phyloP scores from a whole-genome alignment of 345 rosid genomes.

The Eutrema japonicum region DNA sequence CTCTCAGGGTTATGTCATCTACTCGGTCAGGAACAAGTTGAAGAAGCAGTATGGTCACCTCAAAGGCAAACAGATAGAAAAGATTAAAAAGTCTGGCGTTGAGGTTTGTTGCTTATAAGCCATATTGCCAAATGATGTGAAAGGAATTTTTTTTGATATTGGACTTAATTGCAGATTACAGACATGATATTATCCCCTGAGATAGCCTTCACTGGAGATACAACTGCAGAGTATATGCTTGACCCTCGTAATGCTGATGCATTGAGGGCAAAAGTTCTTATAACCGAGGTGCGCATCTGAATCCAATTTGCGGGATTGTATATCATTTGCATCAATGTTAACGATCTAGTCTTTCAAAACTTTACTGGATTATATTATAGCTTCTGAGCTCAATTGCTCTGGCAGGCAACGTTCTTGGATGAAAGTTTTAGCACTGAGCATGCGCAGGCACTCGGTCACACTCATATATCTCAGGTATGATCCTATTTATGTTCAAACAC shows the following conservation, averaged over 20 bases:
- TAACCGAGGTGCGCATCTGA: conserved; percentile 70
- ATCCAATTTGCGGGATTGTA: neutral
- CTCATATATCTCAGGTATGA: conserved; percentile 80
- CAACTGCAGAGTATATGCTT: conserved; percentile 91
- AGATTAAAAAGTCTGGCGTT: conserved; percentile 84
- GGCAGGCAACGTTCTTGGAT: conserved; percentile 91
- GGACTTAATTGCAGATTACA: conserved; percentile 62
- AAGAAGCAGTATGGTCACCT: conserved; percentile 87
- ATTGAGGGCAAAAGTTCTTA: conserved; percentile 87
- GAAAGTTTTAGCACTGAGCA: conserved; percentile 72
- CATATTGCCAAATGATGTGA: neutral
- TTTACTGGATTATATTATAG: neutral
- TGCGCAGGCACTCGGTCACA: conserved; percentile 80
- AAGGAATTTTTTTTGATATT: neutral
- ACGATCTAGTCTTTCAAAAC: neutral
- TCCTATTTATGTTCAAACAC: conserved; percentile 20
- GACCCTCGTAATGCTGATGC: conserved; percentile 97
- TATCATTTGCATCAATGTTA: neutral
- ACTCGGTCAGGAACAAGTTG: conserved; percentile 84
- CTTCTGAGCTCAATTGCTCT: conserved; percentile 34
- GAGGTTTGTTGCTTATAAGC: conserved; percentile 54
- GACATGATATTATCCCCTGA: conserved; percentile 85
- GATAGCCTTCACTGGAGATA: conserved; percentile 95
- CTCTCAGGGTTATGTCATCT: conserved; percentile 83
- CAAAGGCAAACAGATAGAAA: conserved; percentile 93